Base-by-base conservation (phyloP, 1,284 basidiomycete genomes). In the Heterobasidion parviporum region DNA sequence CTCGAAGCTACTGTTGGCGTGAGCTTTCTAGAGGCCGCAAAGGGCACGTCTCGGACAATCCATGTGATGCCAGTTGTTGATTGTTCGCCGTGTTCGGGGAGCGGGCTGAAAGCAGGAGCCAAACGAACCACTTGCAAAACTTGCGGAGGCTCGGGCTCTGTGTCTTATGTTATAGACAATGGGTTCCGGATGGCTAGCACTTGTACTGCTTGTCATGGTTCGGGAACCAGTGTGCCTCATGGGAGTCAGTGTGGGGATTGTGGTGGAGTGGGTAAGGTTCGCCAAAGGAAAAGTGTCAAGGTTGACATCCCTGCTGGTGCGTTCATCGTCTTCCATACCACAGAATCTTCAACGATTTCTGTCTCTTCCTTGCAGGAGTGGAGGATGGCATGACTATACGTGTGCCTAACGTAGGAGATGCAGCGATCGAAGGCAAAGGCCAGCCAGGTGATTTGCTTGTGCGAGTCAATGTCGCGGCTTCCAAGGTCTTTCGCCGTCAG, bases 141-240 rank as follows among this genome's bases (percentile, higher is more conserved):
- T 46, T 99, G 97, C 72, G 80, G 85, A 54, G 97, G 97, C 50
- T 83, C 89, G 10, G 97, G 97, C 32, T 87, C 89, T 48, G 82
- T 87, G 68, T 93, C 94, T 12, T 98, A 92, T 72, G 88, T 95
- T 55, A 85, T 99, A 64, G 88, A 94, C 69, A 87, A 81, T 68
- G 97, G 97, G 15, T 99, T 99, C 83, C 92, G 95, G 69, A 97
- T 99, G 94, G 88, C 94, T 10, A 92, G 87, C 62, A 95, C 94
- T 26, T 99, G 97, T 72, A 78, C 79, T 54, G 71, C 81, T 26
- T 99, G 97, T 72, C 76, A 81, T 26, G 97, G 97, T n/a, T 77
- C 81, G 14, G 97, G 97, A 15, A 82, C 82, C 38, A 83, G 81
- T 3, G 83, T 98, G 34, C 92, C 94, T 55, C 83, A 83, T 14